Evolutionary conservation across 208 protist species (phyloP).

Genomic region (Acanthamoeba healyi): DNA sequence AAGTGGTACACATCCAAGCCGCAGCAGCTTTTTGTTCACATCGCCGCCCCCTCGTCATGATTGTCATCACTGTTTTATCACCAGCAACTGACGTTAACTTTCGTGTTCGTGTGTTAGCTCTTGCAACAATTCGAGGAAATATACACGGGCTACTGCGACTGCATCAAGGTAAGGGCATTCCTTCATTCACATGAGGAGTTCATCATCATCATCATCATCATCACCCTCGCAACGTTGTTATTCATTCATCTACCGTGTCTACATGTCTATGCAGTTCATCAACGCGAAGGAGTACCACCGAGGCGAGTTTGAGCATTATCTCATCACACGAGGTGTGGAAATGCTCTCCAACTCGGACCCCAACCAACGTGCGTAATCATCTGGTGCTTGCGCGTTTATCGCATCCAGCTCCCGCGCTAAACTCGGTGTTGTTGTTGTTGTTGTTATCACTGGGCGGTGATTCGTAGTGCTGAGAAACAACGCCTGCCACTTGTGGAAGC

Average conservation of each 20-base stretch:
- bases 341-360: constrained; percentile 46
- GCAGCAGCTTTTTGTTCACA: not conserved
- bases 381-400: not conserved
- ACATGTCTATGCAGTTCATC: constrained; percentile 57
- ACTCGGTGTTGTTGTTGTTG: not conserved
- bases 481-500: constrained; percentile 68
- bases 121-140: constrained; percentile 73
- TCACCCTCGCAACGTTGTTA: not conserved
- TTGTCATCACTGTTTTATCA: not conserved
- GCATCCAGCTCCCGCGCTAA: not conserved
- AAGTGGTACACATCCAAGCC: constrained; percentile 18
- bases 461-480: constrained; percentile 16
- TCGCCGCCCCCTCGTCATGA: not conserved
- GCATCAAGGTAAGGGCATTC: constrained; percentile 21
- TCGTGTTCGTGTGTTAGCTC: too few relatives aligned
- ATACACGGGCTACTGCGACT: constrained; percentile 71
- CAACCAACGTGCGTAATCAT: not conserved
- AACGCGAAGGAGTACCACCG: constrained; percentile 51
- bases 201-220: not conserved
- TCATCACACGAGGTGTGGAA: constrained; percentile 71
- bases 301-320: constrained; percentile 39
- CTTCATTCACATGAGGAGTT: not conserved
- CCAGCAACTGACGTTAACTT: too few relatives aligned
- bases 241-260: not conserved
- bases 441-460: not conserved